These are phyloP conservation scores for Raphidocelis subcapitata DNA, from an alignment of 139 green algal genomes.

Conservation along the genomic window DNA sequence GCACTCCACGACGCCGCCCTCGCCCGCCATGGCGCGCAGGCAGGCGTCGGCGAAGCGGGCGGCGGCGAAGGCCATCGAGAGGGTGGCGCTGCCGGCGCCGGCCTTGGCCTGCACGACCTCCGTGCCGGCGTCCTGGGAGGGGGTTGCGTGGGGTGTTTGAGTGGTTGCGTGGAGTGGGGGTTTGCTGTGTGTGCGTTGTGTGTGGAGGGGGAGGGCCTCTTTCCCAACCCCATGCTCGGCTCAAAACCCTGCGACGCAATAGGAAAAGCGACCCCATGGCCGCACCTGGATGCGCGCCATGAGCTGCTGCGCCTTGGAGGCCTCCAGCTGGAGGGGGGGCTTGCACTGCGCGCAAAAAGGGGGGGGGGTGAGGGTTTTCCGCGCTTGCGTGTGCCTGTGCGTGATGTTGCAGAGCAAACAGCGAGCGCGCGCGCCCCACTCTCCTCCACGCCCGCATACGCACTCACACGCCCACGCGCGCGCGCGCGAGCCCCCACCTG, in stretches of 20 bases:
- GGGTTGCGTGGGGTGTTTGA: too few species aligned
- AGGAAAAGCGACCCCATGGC: too few species aligned
- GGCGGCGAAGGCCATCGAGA: slow-evolving; percentile 95
- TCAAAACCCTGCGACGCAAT: too few species aligned
- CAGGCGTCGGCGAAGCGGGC: slow-evolving; percentile 73
- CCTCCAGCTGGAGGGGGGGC: slow-evolving; percentile 22
- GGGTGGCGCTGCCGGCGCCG: slow-evolving; percentile 88
- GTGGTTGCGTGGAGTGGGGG: neutral
- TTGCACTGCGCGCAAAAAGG: slow-evolving; percentile 6
- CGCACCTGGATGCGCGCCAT: slow-evolving; percentile 34
- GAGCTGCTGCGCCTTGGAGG: slow-evolving; percentile 17
- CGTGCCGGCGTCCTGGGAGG: slow-evolving; percentile 96
- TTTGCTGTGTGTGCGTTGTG: too few species aligned
- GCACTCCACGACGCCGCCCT: slow-evolving; percentile 79
- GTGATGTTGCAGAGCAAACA: too few species aligned
- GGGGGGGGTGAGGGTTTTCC: too few species aligned
- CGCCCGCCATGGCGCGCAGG: slow-evolving; percentile 72
- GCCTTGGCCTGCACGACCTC: slow-evolving; percentile 96
- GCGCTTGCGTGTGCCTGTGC: too few species aligned
- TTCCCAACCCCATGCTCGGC: too few species aligned
- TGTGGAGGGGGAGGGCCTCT: too few species aligned
- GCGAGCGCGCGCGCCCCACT: too few species aligned
- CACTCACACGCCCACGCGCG: neutral
- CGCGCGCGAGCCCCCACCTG: slow-evolving; percentile 51
- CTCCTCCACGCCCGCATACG: neutral